Conservation (phyloP, 148 eudicot genomes). For the Bassia scoparia region DNA sequence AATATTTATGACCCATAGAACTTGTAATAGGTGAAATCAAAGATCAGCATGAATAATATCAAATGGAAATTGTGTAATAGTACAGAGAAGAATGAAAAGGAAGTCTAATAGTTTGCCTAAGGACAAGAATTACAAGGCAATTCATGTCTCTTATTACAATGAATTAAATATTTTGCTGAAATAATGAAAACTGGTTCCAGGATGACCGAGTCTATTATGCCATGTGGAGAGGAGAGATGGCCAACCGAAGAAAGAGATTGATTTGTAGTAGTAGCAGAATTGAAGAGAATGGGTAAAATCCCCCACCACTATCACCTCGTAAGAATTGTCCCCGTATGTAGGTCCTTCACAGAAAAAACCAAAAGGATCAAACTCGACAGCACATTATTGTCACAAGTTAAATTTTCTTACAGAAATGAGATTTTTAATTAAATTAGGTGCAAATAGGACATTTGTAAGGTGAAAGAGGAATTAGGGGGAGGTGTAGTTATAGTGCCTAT, state of each 20-base stretch:
- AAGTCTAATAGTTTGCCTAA: background rate
- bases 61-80: background rate
- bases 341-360: conserved; percentile 1
- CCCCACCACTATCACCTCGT: too few relatives aligned
- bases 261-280: background rate
- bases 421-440: background rate
- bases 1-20: too few relatives aligned
- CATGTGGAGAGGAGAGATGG: background rate
- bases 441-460: background rate
- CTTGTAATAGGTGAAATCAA: too few relatives aligned
- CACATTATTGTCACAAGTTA: background rate
- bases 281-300: background rate
- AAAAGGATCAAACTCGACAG: background rate
- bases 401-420: background rate
- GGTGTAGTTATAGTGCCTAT: too few relatives aligned
- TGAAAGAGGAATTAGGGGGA: too few relatives aligned
- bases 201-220: background rate
- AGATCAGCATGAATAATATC: background rate
- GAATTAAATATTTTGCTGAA: background rate
- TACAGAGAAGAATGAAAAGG: background rate
- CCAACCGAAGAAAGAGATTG: background rate
- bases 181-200: background rate
- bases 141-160: background rate
- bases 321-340: background rate
- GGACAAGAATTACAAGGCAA: background rate